Evolutionary conservation across 2,329 filamentous ascomycete species (phyloP).

Genomic region (Trichoderma sp.): DNA sequence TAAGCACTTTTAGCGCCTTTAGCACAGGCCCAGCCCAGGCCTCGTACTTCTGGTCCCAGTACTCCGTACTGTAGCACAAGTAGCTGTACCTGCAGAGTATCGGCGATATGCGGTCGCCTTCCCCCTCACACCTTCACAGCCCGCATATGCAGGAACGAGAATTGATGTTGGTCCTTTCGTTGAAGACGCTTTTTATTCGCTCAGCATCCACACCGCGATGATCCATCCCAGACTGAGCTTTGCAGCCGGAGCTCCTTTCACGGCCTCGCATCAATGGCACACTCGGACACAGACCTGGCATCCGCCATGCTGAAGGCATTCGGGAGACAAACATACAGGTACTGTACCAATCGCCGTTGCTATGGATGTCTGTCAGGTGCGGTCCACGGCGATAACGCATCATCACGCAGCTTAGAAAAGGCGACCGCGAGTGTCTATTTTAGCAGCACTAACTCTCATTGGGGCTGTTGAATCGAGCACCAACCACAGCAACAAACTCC

Average conservation of each 20-base stretch:
- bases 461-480: conserved; percentile 7
- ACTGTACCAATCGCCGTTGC: too few relatives aligned
- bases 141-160: conserved; percentile 25
- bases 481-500: not conserved
- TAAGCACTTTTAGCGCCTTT: not conserved
- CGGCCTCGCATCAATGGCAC: not conserved
- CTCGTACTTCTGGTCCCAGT: not conserved
- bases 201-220: conserved; percentile 16
- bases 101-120: conserved; percentile 25
- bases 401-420: not conserved
- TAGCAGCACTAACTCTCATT: conserved; percentile 6
- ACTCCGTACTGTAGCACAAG: too few relatives aligned
- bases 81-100: conserved; percentile 16
- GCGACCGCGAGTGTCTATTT: not conserved
- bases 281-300: conserved; percentile 11
- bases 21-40: not conserved
- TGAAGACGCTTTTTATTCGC: conserved; percentile 15
- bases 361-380: too few relatives aligned
- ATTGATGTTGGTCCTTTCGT: conserved; percentile 5
- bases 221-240: not conserved
- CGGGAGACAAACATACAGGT: not conserved
- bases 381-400: conserved; percentile 18
- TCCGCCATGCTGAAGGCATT: not conserved
- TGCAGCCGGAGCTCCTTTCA: not conserved
- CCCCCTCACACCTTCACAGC: conserved; percentile 4